Evolutionary conservation across 108 stramenopile species (phyloP).

Genomic region (Schizochytrium sp.): DNA sequence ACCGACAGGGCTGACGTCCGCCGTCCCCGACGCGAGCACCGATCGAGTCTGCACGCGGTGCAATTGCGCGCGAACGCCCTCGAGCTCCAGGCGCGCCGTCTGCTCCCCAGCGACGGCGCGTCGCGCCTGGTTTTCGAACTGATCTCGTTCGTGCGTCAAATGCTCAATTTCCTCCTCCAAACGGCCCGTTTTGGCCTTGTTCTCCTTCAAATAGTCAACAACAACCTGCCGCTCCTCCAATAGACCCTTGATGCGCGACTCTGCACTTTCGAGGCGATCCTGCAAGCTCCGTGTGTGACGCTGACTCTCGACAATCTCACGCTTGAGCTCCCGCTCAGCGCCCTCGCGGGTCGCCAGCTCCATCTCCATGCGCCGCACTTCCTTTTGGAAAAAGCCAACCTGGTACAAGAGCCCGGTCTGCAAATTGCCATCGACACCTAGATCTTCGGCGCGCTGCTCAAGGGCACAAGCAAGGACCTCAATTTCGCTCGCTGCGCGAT

Average conservation of each 20-base stretch:
- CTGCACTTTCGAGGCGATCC: not conserved
- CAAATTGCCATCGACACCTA: not conserved
- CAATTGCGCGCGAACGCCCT: not conserved
- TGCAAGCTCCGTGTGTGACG: not conserved
- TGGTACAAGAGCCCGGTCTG: not conserved
- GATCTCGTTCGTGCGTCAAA: not conserved
- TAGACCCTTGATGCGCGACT: not conserved
- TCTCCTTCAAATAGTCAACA: conserved; percentile 4
- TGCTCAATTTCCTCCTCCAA: not conserved
- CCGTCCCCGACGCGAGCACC: not conserved
- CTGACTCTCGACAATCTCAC: not conserved
- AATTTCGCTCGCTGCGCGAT: not conserved
- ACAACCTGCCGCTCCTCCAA: not conserved
- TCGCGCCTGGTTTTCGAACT: not conserved
- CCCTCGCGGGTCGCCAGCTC: not conserved
- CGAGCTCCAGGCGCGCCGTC: not conserved
- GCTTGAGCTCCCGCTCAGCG: not conserved
- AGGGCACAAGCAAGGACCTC: not conserved
- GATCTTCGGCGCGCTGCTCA: conserved; percentile 9
- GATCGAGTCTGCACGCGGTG: not conserved
- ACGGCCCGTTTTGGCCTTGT: not conserved
- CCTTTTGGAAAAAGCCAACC: not conserved
- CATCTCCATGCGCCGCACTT: not conserved
- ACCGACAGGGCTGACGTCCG: not conserved
- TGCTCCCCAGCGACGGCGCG: not conserved